Evolutionary conservation across 2,329 filamentous ascomycete genomes (phyloP).

Genomic region (Alternaria solani): DNA sequence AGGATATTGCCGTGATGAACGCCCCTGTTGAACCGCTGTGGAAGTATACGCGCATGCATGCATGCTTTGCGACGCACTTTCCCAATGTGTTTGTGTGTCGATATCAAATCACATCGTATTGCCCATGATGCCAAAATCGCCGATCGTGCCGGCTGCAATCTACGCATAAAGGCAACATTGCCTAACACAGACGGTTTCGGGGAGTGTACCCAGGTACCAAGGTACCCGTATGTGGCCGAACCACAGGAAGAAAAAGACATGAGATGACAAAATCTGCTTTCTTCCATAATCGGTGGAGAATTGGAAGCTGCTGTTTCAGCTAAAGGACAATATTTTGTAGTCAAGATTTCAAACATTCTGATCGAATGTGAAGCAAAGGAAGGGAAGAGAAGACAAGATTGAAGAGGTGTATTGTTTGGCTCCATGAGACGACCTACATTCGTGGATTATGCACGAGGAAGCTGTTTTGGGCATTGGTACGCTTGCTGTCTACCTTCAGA

Average conservation of each 20-base stretch:
- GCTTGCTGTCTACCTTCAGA: neutral
- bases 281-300: neutral
- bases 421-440: neutral
- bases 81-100: neutral
- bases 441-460: neutral
- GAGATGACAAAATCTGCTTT: neutral
- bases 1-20: neutral
- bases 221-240: neutral
- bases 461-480: neutral
- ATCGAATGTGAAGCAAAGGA: neutral
- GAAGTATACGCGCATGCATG: neutral
- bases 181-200: neutral
- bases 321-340: neutral
- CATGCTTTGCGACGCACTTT: neutral
- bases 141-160: slow-evolving; percentile 5
- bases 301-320: neutral
- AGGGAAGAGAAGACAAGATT: neutral
- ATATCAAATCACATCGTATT: neutral
- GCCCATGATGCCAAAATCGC: neutral
- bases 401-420: neutral
- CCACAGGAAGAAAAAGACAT: neutral
- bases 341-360: neutral
- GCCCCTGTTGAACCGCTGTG: neutral
- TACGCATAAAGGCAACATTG: neutral
- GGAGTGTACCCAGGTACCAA: neutral